These are phyloP conservation scores for Crithidia brevicula DNA, from an alignment of 208 protist genomes.

Conservation along the genomic window DNA sequence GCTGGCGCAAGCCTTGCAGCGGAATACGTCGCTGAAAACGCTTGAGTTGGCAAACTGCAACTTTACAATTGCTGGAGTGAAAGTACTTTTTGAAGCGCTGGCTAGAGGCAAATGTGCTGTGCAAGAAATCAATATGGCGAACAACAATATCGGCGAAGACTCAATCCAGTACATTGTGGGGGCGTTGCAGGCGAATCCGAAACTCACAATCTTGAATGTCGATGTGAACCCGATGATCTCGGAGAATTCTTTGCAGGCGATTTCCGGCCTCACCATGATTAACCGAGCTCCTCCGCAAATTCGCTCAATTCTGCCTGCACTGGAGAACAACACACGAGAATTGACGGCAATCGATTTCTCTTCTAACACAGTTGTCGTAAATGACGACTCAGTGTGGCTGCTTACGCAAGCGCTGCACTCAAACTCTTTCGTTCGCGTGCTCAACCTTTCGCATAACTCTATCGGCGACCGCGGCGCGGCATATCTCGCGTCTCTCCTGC, in stretches of 20 bases:
- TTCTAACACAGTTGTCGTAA: slow-evolving; percentile 43
- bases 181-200: slow-evolving; percentile 65
- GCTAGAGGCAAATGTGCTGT: slow-evolving; percentile 49
- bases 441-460: slow-evolving; percentile 85
- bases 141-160: slow-evolving; percentile 77
- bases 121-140: slow-evolving; percentile 82
- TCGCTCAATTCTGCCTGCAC: slow-evolving; percentile 50
- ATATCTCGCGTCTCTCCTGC: slow-evolving; percentile 73
- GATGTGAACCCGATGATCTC: slow-evolving; percentile 75
- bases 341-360: slow-evolving; percentile 74
- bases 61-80: slow-evolving; percentile 72
- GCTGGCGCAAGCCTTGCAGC: slow-evolving; percentile 55
- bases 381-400: slow-evolving; percentile 73
- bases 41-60: slow-evolving; percentile 89
- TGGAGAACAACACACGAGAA: slow-evolving; percentile 60
- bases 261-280: slow-evolving; percentile 68
- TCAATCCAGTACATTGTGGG: slow-evolving; percentile 56
- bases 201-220: slow-evolving; percentile 71
- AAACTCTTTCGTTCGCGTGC: slow-evolving; percentile 59
- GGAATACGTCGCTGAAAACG: slow-evolving; percentile 66
- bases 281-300: slow-evolving; percentile 77
- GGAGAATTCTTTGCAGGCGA: slow-evolving; percentile 52
- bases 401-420: slow-evolving; percentile 65
- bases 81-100: slow-evolving; percentile 57
- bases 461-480: slow-evolving; percentile 76